Evolutionary conservation across 345 rosid species (phyloP).

Genomic region (Eucalyptus tenuipes): DNA sequence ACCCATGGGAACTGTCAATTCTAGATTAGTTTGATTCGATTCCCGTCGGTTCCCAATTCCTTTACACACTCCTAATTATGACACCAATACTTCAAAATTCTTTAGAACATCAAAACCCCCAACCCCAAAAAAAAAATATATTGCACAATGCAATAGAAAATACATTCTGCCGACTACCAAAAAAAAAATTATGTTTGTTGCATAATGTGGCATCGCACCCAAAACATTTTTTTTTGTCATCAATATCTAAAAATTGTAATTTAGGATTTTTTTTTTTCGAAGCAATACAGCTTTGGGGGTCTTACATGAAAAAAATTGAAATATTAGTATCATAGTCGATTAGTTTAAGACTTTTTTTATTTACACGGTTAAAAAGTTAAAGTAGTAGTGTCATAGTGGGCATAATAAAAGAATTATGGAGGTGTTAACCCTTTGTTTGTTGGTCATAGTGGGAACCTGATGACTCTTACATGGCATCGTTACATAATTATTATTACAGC

Average conservation of each 20-base stretch:
- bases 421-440: not conserved
- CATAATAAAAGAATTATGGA: not conserved
- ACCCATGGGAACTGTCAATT: too few relatives aligned
- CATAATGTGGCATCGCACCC: not conserved
- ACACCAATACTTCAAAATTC: not conserved
- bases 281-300: not conserved
- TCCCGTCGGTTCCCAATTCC: too few relatives aligned
- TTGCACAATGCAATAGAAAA: not conserved
- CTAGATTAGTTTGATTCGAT: too few relatives aligned
- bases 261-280: not conserved
- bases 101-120: not conserved
- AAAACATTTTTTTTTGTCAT: not conserved
- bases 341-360: not conserved
- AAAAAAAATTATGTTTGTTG: not conserved
- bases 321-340: not conserved
- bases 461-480: not conserved
- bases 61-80: not conserved
- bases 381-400: not conserved
- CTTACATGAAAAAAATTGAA: not conserved
- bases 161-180: not conserved
- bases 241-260: not conserved
- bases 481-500: not conserved
- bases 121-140: too few relatives aligned
- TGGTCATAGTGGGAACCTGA: not conserved
- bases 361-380: not conserved